Conservation (phyloP, 495 filamentous ascomycete species). For the Aspergillus carlsbadensis region DNA sequence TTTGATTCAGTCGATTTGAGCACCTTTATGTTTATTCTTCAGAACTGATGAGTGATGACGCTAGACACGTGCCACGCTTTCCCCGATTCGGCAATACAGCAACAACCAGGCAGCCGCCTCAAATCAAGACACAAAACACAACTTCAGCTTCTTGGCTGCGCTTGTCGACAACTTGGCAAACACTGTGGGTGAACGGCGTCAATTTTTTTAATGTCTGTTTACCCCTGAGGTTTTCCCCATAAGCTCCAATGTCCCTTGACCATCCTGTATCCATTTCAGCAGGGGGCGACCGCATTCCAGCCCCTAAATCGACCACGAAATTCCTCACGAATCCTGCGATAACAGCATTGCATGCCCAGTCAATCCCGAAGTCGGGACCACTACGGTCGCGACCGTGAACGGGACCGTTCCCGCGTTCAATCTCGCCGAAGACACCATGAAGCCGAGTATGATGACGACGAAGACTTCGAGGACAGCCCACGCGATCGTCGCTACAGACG, state of each 20-base stretch:
- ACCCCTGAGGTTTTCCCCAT: background rate
- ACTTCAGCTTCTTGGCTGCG: background rate
- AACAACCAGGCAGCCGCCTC: too few species aligned
- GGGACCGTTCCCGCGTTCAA: constrained; percentile 33
- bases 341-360: constrained; percentile 36
- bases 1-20: too few species aligned
- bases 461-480: constrained; percentile 21
- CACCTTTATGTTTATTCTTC: too few species aligned
- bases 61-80: background rate
- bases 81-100: too few species aligned
- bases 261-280: constrained; percentile 1
- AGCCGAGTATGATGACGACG: constrained; percentile 27
- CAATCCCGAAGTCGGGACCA: constrained; percentile 43
- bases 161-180: background rate
- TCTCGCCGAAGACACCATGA: constrained; percentile 21
- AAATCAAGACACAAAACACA: background rate
- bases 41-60: background rate
- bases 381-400: constrained; percentile 42
- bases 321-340: constrained; percentile 10
- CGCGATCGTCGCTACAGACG: constrained; percentile 17
- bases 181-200: background rate
- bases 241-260: constrained; percentile 3
- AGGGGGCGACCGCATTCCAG: constrained; percentile 6
- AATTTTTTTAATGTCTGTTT: background rate
- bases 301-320: background rate